Evolutionary conservation across 2,329 filamentous ascomycete genomes (phyloP).

Genomic region (Moelleriella libera): DNA sequence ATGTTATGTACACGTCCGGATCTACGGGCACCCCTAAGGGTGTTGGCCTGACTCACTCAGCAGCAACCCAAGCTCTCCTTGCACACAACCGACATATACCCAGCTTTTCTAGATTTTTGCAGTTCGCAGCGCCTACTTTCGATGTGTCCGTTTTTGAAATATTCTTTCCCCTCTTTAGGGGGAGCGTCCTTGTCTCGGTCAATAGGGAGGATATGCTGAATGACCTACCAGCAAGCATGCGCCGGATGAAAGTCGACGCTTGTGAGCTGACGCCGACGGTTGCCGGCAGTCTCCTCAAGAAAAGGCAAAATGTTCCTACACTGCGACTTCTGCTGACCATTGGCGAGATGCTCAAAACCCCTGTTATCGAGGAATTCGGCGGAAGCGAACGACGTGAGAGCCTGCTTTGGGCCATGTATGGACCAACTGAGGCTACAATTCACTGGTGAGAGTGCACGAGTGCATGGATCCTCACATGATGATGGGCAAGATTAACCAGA

Average conservation of each 20-base stretch:
- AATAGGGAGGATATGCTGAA: slow-evolving; percentile 57
- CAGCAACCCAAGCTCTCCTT: slow-evolving; percentile 68
- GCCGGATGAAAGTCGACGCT: slow-evolving; percentile 56
- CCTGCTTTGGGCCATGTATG: slow-evolving; percentile 86
- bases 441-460: slow-evolving; percentile 44
- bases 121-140: slow-evolving; percentile 86
- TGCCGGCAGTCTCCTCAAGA: slow-evolving; percentile 59
- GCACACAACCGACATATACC: slow-evolving; percentile 73
- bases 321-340: slow-evolving; percentile 70
- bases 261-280: slow-evolving; percentile 86
- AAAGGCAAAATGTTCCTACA: slow-evolving; percentile 49
- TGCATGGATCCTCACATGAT: background rate
- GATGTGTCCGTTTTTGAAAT: slow-evolving; percentile 93
- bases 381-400: slow-evolving; percentile 34
- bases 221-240: slow-evolving; percentile 57
- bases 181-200: slow-evolving; percentile 58
- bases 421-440: slow-evolving; percentile 82
- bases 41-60: slow-evolving; percentile 65
- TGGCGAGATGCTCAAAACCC: slow-evolving; percentile 77
- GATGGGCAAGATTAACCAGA: background rate
- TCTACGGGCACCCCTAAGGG: slow-evolving; percentile 85
- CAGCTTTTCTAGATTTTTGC: slow-evolving; percentile 63
- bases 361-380: slow-evolving; percentile 70
- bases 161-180: slow-evolving; percentile 71
- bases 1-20: slow-evolving; percentile 88